These are phyloP conservation scores for Pleomassaria siparia DNA, from an alignment of 2,329 filamentous ascomycete genomes.

Conservation along the genomic window DNA sequence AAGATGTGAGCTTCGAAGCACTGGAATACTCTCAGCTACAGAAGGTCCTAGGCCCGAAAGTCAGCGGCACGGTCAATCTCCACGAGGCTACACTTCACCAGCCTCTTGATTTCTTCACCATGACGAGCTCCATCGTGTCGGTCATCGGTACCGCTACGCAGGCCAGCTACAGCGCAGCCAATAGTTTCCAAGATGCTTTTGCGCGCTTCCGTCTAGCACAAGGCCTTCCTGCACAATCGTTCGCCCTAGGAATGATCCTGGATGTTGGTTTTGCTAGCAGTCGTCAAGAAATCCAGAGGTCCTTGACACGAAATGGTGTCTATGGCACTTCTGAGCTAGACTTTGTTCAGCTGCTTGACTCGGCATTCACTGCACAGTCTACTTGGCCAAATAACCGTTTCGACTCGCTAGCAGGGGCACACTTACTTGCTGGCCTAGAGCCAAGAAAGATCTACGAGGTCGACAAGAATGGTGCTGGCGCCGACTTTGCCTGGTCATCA, in stretches of 20 bases:
- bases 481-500: too few relatives aligned
- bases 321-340: not conserved
- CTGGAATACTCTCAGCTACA: slow-evolving; percentile 3
- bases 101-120: slow-evolving; percentile 30
- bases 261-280: slow-evolving; percentile 19
- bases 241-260: slow-evolving; percentile 26
- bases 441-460: too few relatives aligned
- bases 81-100: slow-evolving; percentile 15
- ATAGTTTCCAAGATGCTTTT: slow-evolving; percentile 25
- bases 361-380: too few relatives aligned
- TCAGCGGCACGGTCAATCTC: slow-evolving; percentile 27
- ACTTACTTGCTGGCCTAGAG: too few relatives aligned
- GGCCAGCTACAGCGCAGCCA: slow-evolving; percentile 22
- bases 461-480: too few relatives aligned
- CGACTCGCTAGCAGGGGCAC: too few relatives aligned
- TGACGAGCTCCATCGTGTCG: slow-evolving; percentile 19
- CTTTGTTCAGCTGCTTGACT: not conserved
- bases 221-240: slow-evolving; percentile 18
- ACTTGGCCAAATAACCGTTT: too few relatives aligned
- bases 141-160: slow-evolving; percentile 19
- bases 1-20: slow-evolving; percentile 11
- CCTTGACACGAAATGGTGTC: not conserved
- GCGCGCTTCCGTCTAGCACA: slow-evolving; percentile 14
- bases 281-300: not conserved
- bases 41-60: slow-evolving; percentile 21